These are phyloP conservation scores for Globisporangium orthogonon DNA, from an alignment of 352 stramenopile genomes.

Conservation along the genomic window DNA sequence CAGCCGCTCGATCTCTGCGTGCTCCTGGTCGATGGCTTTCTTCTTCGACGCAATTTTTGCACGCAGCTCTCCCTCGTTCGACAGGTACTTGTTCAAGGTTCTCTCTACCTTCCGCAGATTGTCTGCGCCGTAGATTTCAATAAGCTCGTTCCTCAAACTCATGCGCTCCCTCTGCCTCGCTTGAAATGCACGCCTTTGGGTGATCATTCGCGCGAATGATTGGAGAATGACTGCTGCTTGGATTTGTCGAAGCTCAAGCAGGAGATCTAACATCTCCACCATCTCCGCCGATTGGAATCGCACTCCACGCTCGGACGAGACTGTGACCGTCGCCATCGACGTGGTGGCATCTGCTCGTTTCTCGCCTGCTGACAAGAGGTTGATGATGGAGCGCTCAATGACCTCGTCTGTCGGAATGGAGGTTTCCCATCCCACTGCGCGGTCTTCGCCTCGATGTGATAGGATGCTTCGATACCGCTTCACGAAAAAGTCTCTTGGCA, in stretches of 20 bases:
- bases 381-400: constrained; percentile 13
- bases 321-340: constrained; percentile 3
- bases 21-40: constrained; percentile 13
- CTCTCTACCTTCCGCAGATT: constrained; percentile 28
- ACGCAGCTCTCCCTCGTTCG: constrained; percentile 30
- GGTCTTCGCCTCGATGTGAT: background rate
- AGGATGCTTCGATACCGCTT: constrained; percentile 26
- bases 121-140: constrained; percentile 30
- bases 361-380: constrained; percentile 12
- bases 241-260: constrained; percentile 25
- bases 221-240: constrained; percentile 28
- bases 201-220: constrained; percentile 32
- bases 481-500: constrained; percentile 19
- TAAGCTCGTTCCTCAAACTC: constrained; percentile 28
- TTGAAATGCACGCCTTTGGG: constrained; percentile 19
- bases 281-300: constrained; percentile 21
- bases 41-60: constrained; percentile 31
- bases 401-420: constrained; percentile 7
- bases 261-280: constrained; percentile 34
- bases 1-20: constrained; percentile 21
- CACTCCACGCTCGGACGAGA: constrained; percentile 16
- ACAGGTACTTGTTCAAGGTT: constrained; percentile 32
- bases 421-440: too few relatives aligned
- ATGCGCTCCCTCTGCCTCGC: constrained; percentile 21
- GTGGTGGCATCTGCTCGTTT: background rate